Evolutionary conservation across 2,329 filamentous ascomycete species (phyloP).

Genomic region (Thielaviopsis cerberus): DNA sequence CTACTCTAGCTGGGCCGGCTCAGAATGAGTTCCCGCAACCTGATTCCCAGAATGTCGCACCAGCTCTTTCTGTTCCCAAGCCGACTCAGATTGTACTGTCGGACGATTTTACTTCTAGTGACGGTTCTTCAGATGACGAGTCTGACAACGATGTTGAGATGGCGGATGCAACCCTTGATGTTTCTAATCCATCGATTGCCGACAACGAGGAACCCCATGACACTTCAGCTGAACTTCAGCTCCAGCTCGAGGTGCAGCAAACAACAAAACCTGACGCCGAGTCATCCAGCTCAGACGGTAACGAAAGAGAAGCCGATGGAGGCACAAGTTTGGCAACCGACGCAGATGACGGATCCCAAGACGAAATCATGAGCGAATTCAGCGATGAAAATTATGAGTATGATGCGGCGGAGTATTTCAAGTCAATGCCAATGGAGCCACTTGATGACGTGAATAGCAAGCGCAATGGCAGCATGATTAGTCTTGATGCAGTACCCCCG

Average conservation of each 20-base stretch:
- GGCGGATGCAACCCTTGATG: neutral
- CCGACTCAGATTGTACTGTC: neutral
- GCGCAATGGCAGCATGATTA: neutral
- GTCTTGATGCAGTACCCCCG: neutral
- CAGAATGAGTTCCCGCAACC: neutral
- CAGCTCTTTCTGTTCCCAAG: neutral
- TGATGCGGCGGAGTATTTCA: neutral
- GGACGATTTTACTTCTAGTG: neutral
- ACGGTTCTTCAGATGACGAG: slow-evolving; percentile 2
- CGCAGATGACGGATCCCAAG: neutral
- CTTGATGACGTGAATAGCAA: neutral
- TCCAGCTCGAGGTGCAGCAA: neutral
- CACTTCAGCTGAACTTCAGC: neutral
- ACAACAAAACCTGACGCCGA: neutral
- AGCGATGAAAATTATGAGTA: slow-evolving; percentile 1
- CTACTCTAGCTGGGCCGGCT: neutral
- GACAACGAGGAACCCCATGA: neutral
- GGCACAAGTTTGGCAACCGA: neutral
- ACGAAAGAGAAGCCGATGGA: neutral
- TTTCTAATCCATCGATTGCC: neutral
- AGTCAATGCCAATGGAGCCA: too few species aligned
- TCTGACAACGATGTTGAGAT: neutral
- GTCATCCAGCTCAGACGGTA: neutral
- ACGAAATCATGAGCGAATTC: neutral
- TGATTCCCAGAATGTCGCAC: neutral